phyloP scores from a whole-genome alignment of 2,329 filamentous ascomycete species.

The Fusarium sp. region DNA sequence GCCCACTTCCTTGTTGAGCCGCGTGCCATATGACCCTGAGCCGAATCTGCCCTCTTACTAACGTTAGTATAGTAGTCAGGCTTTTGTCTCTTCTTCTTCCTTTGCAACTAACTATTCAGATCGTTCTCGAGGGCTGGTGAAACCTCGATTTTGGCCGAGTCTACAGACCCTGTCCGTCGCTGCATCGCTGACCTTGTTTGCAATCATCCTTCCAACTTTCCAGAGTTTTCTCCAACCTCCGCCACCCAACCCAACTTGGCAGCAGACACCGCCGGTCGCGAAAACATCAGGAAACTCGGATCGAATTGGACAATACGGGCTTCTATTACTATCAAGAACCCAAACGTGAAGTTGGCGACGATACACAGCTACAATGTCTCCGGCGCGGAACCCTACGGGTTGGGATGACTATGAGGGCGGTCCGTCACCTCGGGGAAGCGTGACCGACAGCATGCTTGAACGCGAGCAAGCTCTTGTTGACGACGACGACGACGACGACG shows the following conservation, averaged over 20 bases:
- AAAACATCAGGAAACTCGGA: not conserved
- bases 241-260: constrained; percentile 26
- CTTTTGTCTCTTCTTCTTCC: constrained; percentile 2
- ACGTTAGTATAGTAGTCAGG: not conserved
- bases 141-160: constrained; percentile 11
- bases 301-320: not conserved
- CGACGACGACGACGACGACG: constrained; percentile 53
- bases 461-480: constrained; percentile 63
- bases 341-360: constrained; percentile 19
- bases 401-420: constrained; percentile 63
- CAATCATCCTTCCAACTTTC: constrained; percentile 31
- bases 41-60: constrained; percentile 30
- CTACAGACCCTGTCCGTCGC: constrained; percentile 25
- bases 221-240: constrained; percentile 32
- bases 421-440: constrained; percentile 57
- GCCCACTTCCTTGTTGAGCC: constrained; percentile 32
- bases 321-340: not conserved
- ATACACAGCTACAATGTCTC: constrained; percentile 45
- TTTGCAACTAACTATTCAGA: constrained; percentile 2
- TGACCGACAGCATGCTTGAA: constrained; percentile 57
- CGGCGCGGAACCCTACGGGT: constrained; percentile 55
- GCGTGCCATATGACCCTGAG: constrained; percentile 33
- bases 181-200: constrained; percentile 29
- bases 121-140: constrained; percentile 5
- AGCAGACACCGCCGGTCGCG: constrained; percentile 10